Conservation (phyloP, 2,329 filamentous ascomycete species). For the Eurotiales sp. region DNA sequence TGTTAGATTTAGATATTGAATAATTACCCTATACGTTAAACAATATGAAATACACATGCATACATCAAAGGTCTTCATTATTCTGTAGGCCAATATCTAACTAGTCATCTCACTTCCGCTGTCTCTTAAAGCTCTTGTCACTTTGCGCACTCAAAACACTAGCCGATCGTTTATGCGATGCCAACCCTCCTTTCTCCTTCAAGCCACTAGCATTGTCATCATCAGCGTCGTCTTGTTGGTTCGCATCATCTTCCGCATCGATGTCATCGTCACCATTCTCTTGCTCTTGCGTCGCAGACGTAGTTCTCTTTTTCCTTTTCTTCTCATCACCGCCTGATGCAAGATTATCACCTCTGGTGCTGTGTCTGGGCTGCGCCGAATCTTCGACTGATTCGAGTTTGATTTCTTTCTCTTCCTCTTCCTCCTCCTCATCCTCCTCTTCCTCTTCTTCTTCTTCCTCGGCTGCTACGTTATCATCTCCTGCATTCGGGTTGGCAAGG, state of each 20-base stretch:
- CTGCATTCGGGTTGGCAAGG: conserved; percentile 20
- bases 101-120: conserved; percentile 39
- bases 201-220: conserved; percentile 19
- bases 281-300: background rate
- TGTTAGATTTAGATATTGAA: background rate
- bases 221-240: conserved; percentile 17
- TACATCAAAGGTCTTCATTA: background rate
- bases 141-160: conserved; percentile 71
- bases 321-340: background rate
- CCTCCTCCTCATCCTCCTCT: too few relatives aligned
- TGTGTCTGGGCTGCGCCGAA: conserved; percentile 13
- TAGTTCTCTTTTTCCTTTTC: too few relatives aligned
- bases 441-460: conserved; percentile 28
- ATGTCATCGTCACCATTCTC: background rate
- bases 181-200: conserved; percentile 15
- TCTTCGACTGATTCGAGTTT: conserved; percentile 34
- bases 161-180: conserved; percentile 70
- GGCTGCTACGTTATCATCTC: conserved; percentile 1
- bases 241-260: background rate
- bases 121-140: conserved; percentile 54
- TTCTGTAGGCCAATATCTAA: background rate
- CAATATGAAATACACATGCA: background rate
- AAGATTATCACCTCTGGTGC: background rate
- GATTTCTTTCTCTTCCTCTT: conserved; percentile 27
- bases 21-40: background rate